phyloP scores from a whole-genome alignment of 202 grass and related monocot genomes.

The Cymbopogon flexuosus region DNA sequence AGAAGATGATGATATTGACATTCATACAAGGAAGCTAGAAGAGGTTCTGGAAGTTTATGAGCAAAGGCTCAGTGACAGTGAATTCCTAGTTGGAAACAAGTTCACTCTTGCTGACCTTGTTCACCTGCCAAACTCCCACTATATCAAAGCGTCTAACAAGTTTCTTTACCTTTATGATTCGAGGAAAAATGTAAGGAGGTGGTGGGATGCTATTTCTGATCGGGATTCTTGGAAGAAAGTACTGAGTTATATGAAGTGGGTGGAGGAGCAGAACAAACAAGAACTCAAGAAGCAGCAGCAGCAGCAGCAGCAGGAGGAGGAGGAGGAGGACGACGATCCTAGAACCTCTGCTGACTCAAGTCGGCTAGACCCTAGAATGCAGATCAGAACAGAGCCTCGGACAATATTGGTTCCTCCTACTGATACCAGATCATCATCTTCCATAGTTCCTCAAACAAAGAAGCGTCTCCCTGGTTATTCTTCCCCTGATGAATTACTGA shows the following conservation, averaged over 20 bases:
- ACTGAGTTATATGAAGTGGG: constrained; percentile 21
- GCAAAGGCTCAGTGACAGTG: constrained; percentile 67
- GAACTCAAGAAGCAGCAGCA: constrained; percentile 33
- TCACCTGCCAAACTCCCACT: constrained; percentile 79
- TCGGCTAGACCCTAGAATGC: constrained; percentile 17
- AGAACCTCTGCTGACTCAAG: background rate
- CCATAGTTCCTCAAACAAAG: background rate
- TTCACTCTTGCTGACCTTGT: constrained; percentile 86
- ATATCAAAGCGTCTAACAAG: constrained; percentile 50
- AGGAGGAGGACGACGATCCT: too few relatives aligned
- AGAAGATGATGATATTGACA: constrained; percentile 37
- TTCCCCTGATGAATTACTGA: background rate
- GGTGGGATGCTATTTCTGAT: constrained; percentile 65
- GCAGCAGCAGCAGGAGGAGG: constrained; percentile 13
- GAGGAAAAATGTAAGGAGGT: constrained; percentile 81
- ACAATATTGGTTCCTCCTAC: constrained; percentile 36
- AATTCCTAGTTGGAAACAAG: constrained; percentile 68
- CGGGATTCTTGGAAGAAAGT: constrained; percentile 65
- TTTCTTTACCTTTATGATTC: constrained; percentile 62
- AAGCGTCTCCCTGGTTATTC: background rate
- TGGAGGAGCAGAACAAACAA: constrained; percentile 28
- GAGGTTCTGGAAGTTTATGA: constrained; percentile 86
- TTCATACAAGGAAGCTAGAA: constrained; percentile 47
- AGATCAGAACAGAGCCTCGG: constrained; percentile 15
- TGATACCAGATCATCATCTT: background rate